Percentiles rank a stretch among this genome's conserved stretches.
Evolutionary conservation across 179 eudicot genomes (phyloP).

Genomic region (Actinidia polygama): DNA sequence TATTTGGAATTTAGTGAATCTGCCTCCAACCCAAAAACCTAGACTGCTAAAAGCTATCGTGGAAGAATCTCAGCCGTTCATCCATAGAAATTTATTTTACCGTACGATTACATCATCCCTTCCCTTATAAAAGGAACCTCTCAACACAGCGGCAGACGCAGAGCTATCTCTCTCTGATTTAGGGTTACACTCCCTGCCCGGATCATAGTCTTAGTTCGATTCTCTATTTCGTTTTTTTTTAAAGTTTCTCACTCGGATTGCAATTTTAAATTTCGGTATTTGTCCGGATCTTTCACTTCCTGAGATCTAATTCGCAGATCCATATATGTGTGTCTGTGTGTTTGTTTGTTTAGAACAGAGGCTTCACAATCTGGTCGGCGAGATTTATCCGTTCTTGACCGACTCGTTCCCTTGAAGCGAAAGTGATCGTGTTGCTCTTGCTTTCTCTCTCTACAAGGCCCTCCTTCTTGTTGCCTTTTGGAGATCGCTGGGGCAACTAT

Average conservation of each 20-base stretch:
- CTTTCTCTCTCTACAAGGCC: not conserved
- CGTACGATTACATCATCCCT: not conserved
- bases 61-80: not conserved
- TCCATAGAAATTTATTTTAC: not conserved
- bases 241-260: not conserved
- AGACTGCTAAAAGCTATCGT: too few relatives aligned
- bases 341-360: not conserved
- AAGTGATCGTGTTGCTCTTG: conserved; percentile 42
- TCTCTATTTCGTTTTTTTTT: too few relatives aligned
- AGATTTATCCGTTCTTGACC: conserved; percentile 34
- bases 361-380: conserved; percentile 72
- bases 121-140: not conserved
- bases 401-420: conserved; percentile 90
- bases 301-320: not conserved
- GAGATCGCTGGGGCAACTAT: conserved; percentile 47
- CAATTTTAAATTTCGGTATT: not conserved
- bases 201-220: not conserved
- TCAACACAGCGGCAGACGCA: not conserved
- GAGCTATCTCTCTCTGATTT: not conserved
- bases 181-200: not conserved
- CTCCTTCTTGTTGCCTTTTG: conserved; percentile 16
- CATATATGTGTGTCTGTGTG: not conserved
- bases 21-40: too few relatives aligned
- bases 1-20: too few relatives aligned
- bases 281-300: not conserved